A percentile compares a stretch with the other conserved stretches of the same genome.
phyloP scores from a whole-genome alignment of 2,329 filamentous ascomycete species.

The Paecilomyces niveus region DNA sequence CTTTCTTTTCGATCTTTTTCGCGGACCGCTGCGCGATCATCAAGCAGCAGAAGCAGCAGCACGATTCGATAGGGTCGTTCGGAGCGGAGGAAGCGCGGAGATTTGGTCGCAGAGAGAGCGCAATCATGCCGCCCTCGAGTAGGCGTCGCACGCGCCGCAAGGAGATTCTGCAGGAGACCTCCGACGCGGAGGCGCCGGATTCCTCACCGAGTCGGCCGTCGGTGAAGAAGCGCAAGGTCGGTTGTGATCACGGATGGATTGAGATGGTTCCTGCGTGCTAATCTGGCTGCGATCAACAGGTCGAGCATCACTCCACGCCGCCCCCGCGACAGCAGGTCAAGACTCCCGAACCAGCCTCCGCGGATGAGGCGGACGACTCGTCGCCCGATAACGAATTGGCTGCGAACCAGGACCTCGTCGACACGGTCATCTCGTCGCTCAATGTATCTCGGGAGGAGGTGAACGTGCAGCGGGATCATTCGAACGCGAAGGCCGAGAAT shows the following conservation, averaged over 20 bases:
- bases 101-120: not conserved
- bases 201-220: slow-evolving; percentile 42
- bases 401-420: slow-evolving; percentile 38
- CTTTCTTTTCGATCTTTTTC: not conserved
- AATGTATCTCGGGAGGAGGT: slow-evolving; percentile 37
- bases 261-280: slow-evolving; percentile 1
- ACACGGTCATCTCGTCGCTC: slow-evolving; percentile 42
- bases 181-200: slow-evolving; percentile 39
- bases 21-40: not conserved
- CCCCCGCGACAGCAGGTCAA: slow-evolving; percentile 25
- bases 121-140: slow-evolving; percentile 35
- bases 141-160: slow-evolving; percentile 40
- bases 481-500: slow-evolving; percentile 39
- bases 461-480: slow-evolving; percentile 37
- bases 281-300: slow-evolving; percentile 13
- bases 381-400: slow-evolving; percentile 34
- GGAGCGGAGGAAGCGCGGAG: not conserved
- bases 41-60: not conserved
- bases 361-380: slow-evolving; percentile 35
- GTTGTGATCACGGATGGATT: slow-evolving; percentile 5
- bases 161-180: slow-evolving; percentile 38
- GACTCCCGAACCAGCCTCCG: slow-evolving; percentile 26
- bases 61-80: not conserved
- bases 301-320: slow-evolving; percentile 24
- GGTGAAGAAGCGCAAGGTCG: slow-evolving; percentile 44